Conservation (phyloP, 192 early-diverging fungal genomes). For the Entomortierella parvispora region DNA sequence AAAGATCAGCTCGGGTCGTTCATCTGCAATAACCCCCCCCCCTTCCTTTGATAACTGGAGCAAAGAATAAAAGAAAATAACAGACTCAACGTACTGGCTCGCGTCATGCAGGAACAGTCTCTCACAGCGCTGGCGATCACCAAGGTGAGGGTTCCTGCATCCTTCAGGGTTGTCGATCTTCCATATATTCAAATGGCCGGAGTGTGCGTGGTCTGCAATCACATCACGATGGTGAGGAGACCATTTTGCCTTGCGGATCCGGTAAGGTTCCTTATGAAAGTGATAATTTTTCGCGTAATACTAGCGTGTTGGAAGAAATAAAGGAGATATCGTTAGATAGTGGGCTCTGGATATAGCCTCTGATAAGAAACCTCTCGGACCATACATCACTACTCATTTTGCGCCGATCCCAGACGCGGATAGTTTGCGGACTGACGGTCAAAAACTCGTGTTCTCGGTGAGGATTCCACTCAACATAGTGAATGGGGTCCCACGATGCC, state of each 20-base stretch:
- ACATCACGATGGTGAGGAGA: conserved; percentile 23
- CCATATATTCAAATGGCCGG: conserved; percentile 27
- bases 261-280: not conserved
- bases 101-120: conserved; percentile 20
- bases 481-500: conserved; percentile 10
- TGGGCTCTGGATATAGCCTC: not conserved
- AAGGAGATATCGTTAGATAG: not conserved
- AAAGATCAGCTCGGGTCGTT: not conserved
- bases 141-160: not conserved
- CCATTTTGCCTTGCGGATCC: conserved; percentile 25
- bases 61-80: not conserved
- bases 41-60: no score
- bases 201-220: conserved; percentile 7
- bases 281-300: not conserved
- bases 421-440: conserved; percentile 4
- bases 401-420: conserved; percentile 36
- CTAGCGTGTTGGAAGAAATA: not conserved
- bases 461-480: conserved; percentile 29
- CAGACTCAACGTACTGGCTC: conserved; percentile 5
- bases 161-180: conserved; percentile 28
- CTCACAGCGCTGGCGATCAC: not conserved
- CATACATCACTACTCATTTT: conserved; percentile 40
- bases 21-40: not conserved
- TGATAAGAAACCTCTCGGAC: no score
- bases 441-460: conserved; percentile 32